Evolutionary conservation across 2,329 filamentous ascomycete species (phyloP).

Genomic region (Penicillium corylophilum): DNA sequence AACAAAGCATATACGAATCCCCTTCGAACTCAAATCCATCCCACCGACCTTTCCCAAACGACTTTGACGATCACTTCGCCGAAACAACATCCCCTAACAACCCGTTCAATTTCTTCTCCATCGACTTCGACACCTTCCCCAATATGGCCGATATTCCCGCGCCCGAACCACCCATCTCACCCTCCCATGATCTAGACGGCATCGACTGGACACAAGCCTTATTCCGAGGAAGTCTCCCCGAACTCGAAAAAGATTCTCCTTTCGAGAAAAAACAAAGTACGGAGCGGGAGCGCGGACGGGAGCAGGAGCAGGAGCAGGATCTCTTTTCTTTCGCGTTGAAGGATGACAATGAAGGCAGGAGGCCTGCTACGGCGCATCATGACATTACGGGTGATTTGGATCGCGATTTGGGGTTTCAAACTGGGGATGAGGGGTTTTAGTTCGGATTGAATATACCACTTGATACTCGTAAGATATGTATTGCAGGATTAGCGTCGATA

Average conservation of each 20-base stretch:
- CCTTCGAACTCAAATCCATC: slow-evolving; percentile 5
- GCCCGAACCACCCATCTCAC: slow-evolving; percentile 7
- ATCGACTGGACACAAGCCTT: slow-evolving; percentile 34
- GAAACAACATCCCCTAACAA: slow-evolving; percentile 10
- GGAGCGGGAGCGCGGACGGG: background rate
- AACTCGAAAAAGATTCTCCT: slow-evolving; percentile 6
- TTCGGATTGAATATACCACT: background rate
- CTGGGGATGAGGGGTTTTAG: slow-evolving; percentile 32
- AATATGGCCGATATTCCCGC: slow-evolving; percentile 13
- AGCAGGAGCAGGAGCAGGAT: slow-evolving; percentile 15
- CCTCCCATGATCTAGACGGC: slow-evolving; percentile 20
- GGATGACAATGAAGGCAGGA: slow-evolving; percentile 9
- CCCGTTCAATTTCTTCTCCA: slow-evolving; percentile 23
- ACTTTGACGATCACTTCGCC: slow-evolving; percentile 28
- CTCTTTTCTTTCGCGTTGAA: slow-evolving; percentile 23
- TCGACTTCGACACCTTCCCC: slow-evolving; percentile 27
- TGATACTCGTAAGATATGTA: background rate
- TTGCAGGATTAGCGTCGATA: too few relatives aligned
- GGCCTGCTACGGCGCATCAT: slow-evolving; percentile 2
- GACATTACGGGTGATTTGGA: slow-evolving; percentile 40
- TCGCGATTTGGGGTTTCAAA: slow-evolving; percentile 36
- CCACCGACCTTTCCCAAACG: slow-evolving; percentile 22
- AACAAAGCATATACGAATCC: background rate
- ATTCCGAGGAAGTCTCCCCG: slow-evolving; percentile 21
- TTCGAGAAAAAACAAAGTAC: slow-evolving; percentile 7